A percentile compares a stretch with the other conserved stretches of the same genome.
phyloP scores from a whole-genome alignment of 768 basidiomycete genomes.

The Lenzites betulinus region DNA sequence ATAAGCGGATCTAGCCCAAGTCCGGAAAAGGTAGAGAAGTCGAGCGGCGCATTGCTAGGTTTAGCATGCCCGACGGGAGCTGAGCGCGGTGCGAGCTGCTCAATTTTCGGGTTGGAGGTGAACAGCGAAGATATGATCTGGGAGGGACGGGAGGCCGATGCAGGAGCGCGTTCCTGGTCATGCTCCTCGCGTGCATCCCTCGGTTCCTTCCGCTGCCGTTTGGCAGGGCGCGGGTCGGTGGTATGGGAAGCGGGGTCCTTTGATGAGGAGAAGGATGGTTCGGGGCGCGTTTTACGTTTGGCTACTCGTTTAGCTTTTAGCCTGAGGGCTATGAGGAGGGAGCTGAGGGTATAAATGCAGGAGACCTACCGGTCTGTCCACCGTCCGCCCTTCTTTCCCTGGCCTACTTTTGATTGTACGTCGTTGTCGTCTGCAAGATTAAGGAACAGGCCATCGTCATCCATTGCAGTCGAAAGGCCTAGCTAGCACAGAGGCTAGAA shows the following conservation, averaged over 20 bases:
- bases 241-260: conserved; percentile 18
- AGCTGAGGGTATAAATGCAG: conserved; percentile 9
- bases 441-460: conserved; percentile 76
- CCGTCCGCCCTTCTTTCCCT: conserved; percentile 58
- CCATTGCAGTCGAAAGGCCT: conserved; percentile 45
- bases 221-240: conserved; percentile 44
- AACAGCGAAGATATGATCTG: conserved; percentile 69
- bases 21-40: conserved; percentile 77
- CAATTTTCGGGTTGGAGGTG: conserved; percentile 33
- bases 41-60: conserved; percentile 86
- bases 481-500: background rate
- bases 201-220: conserved; percentile 43
- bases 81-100: conserved; percentile 10
- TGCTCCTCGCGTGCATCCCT: conserved; percentile 11
- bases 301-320: conserved; percentile 72
- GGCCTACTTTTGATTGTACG: background rate
- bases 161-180: conserved; percentile 25
- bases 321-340: conserved; percentile 41
- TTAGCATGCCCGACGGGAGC: background rate
- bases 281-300: conserved; percentile 55
- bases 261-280: conserved; percentile 27
- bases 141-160: conserved; percentile 30
- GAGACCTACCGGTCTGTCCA: conserved; percentile 74
- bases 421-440: conserved; percentile 50
- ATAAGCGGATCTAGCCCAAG: conserved; percentile 85